phyloP scores from a whole-genome alignment of 306 rosid species.

The Carpinus viminea region DNA sequence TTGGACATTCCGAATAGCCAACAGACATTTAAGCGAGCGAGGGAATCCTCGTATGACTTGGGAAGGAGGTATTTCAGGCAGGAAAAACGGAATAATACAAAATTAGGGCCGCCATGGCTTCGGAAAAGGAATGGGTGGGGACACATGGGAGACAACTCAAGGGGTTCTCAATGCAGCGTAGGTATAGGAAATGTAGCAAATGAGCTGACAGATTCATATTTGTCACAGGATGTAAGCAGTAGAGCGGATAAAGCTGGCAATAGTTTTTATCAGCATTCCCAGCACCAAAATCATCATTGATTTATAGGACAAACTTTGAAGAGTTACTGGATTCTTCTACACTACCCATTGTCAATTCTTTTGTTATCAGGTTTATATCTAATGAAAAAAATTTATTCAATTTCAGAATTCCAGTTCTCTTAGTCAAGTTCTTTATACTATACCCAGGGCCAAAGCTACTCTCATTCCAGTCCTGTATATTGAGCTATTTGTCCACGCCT shows the following conservation, averaged over 20 bases:
- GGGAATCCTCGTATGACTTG: slow-evolving; percentile 60
- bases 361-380: slow-evolving; percentile 51
- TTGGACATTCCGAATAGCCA: slow-evolving; percentile 31
- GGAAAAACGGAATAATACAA: slow-evolving; percentile 80
- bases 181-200: slow-evolving; percentile 54
- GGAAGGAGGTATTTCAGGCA: slow-evolving; percentile 73
- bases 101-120: slow-evolving; percentile 57
- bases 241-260: slow-evolving; percentile 61
- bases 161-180: slow-evolving; percentile 41
- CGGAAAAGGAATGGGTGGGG: slow-evolving; percentile 49
- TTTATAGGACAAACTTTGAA: slow-evolving; percentile 45
- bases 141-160: slow-evolving; percentile 44
- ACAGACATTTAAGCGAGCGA: slow-evolving; percentile 43
- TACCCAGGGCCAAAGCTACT: slow-evolving; percentile 21
- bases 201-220: slow-evolving; percentile 47
- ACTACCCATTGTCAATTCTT: slow-evolving; percentile 54
- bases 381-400: slow-evolving; percentile 59
- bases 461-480: slow-evolving; percentile 24
- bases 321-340: slow-evolving; percentile 8
- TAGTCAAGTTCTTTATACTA: slow-evolving; percentile 18
- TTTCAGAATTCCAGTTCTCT: slow-evolving; percentile 50
- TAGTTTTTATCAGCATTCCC: slow-evolving; percentile 63
- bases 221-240: slow-evolving; percentile 61
- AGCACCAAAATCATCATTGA: slow-evolving; percentile 57
- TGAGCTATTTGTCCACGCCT: slow-evolving; percentile 36